Percentiles rank a stretch among this genome's conserved stretches.
These are phyloP conservation scores for Toxoplasma gondii DNA, from an alignment of 169 alveolate genomes.

Conservation along the genomic window DNA sequence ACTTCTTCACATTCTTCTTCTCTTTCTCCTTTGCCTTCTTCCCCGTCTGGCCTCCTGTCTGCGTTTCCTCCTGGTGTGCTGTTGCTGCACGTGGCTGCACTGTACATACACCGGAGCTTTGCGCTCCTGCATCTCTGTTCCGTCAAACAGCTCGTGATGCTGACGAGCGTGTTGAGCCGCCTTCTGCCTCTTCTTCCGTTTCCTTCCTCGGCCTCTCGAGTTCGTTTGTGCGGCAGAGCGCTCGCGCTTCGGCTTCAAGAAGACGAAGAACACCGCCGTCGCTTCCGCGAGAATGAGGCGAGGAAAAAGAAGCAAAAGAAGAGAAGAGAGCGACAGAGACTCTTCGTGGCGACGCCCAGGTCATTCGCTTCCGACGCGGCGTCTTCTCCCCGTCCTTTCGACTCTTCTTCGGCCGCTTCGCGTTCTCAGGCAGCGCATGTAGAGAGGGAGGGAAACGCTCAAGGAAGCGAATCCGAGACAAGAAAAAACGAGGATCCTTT, in stretches of 20 bases:
- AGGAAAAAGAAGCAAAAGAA: not conserved
- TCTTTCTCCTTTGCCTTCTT: not conserved
- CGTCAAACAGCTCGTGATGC: not conserved
- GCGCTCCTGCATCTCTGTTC: conserved; percentile 16
- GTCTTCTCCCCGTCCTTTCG: not conserved
- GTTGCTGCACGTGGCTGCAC: not conserved
- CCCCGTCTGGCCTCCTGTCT: not conserved
- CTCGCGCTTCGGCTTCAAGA: not conserved
- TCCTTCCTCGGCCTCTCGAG: not conserved
- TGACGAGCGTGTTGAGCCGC: not conserved
- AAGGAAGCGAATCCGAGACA: too few species aligned
- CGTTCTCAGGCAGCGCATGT: not conserved
- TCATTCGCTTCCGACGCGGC: not conserved
- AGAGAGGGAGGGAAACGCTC: too few species aligned
- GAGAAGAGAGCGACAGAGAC: not conserved
- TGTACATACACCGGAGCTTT: not conserved
- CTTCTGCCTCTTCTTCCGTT: conserved; percentile 9
- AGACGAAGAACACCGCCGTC: not conserved
- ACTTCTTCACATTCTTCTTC: not conserved
- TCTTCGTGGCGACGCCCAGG: not conserved
- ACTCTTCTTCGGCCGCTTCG: not conserved
- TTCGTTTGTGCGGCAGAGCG: not conserved
- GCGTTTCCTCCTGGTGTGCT: not conserved
- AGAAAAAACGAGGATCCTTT: too few species aligned
- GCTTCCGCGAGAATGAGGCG: not conserved